Evolutionary conservation across 495 filamentous ascomycete species (phyloP), one percentile per base, ranked within the genome.

Genomic region (Hyaloscypha finlandica): DNA sequence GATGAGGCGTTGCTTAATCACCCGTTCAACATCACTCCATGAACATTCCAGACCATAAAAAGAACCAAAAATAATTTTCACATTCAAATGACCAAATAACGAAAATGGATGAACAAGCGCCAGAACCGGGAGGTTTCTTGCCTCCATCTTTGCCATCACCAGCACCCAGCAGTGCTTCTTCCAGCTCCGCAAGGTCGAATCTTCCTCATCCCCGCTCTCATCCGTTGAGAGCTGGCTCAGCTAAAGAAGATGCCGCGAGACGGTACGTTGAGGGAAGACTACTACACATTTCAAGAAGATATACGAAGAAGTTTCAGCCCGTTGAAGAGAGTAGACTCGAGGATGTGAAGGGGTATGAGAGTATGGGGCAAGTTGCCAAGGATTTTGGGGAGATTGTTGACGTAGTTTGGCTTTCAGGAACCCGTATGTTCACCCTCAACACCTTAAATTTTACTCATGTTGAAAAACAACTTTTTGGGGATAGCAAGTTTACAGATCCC

Each of bases 401-500:
- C 77, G 84, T 94, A 12, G 76, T 96, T 8, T 97, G 93, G 93
- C 80, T 89, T 30, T 90, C 85, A 52, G 90, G 90, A 3, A 95
- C 92, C 11, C 92, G 92, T 95, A 81, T 68, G 92, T 73, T 25
- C 68, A n/a, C 19, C 12, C 42, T 53, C 31, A 19, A 48, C 16
- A 14, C 42, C 52, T 31, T 62, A 25, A n/a, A 48, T 68, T 14
- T 61, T n/a, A 22, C 11, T n/a, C 8, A 37, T 16, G 20, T 53
- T 53, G 22, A 59, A 37, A 22, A 42, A 53, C 3, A 35, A 31
- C 8, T 11, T 30, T 22, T 33, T 39, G n/a, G 52, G 22, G 14
- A 22, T 70, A 94, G 92, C 93, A 37, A 86, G 84, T 48, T 81
- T 97, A n/a, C 92, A 96, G 79, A 87, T 92, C 14, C 90, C 92